Base-by-base conservation (phyloP, 768 basidiomycete genomes). In the Lactarius tabidus region DNA sequence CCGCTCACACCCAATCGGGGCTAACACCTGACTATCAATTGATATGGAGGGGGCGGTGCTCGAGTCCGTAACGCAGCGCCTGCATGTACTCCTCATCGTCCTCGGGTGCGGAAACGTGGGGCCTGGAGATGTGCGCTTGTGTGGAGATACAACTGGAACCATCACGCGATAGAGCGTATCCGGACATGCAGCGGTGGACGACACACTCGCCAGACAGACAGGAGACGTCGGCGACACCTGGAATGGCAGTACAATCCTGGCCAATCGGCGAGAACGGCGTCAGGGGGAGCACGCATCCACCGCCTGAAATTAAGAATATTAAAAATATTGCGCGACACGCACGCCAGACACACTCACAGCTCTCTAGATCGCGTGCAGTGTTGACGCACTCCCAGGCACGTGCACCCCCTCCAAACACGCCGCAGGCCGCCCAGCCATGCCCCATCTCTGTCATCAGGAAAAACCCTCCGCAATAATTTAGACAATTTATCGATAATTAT, bases 331-430 rank as follows among this genome's bases (percentile, higher is more conserved):
- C 59, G 58, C 31, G 5, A 31, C 52, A 20, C 6, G 1, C 17
- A 20, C 7, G 26, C 23, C 17, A 35, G 57, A 15, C 23, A 36
- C 7, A 79, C 82, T 63, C 61, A 84, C 83, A 85, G 73, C 82
- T 83, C 71, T 82, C 83, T 9, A 85, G 75, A 45, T 84, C 81
- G 51, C 70, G 74, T 64, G 73, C 75, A 1, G 78, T 81, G 67
- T 84, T 71, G 53, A 85, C 68, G 64, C 83, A 84, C 64, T 84
- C 83, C 79, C 80, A 83, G 3, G 79, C 76, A 3, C 74, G 72
- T 15, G 72, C 66, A 18, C 71, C 70, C 17, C 79, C 72, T 18
- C 80, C 78, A 31, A 74, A 77, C 59, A 83, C 73, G 7, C n/a
- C n/a, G n/a, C n/a, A n/a, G n/a, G n/a, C n/a, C n/a, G n/a, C n/a